Conservation (phyloP, 192 early-diverging fungal genomes). For the Entophlyctis luteolus region DNA sequence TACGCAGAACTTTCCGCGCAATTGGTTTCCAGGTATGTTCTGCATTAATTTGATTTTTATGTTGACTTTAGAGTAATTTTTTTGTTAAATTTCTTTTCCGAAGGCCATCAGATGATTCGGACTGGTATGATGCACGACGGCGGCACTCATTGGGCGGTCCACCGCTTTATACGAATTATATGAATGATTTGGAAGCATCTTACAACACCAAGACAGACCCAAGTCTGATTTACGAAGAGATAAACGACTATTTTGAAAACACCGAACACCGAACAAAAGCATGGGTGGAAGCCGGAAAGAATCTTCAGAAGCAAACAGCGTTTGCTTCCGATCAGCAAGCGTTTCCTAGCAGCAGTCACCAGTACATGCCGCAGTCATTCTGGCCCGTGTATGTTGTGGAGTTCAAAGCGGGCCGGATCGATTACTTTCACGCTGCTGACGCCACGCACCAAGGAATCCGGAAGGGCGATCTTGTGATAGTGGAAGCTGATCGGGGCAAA, state of each 20-base stretch:
- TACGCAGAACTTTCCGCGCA: constrained; percentile 37
- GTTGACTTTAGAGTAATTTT: too few species aligned
- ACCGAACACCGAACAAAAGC: constrained; percentile 52
- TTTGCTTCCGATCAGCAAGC: constrained; percentile 10
- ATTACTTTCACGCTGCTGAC: constrained; percentile 73
- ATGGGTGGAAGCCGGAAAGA: constrained; percentile 60
- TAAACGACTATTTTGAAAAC: constrained; percentile 68
- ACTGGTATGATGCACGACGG: constrained; percentile 32
- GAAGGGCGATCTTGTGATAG: constrained; percentile 74
- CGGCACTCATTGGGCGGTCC: constrained; percentile 54
- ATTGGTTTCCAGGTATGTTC: constrained; percentile 25
- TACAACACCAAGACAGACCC: constrained; percentile 32
- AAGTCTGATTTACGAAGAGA: constrained; percentile 40
- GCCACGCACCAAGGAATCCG: constrained; percentile 31
- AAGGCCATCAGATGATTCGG: constrained; percentile 3
- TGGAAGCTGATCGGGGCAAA: constrained; percentile 86
- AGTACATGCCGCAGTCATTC: constrained; percentile 28
- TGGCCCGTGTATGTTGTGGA: constrained; percentile 77
- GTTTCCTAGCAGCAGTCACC: not conserved
- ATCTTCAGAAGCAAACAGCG: constrained; percentile 46
- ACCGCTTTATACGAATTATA: constrained; percentile 26
- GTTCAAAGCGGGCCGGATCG: constrained; percentile 83
- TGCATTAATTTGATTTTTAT: not conserved
- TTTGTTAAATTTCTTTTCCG: not conserved
- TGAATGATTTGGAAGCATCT: constrained; percentile 39